Evolutionary conservation across 106 monocot species (phyloP).

Genomic region (Dendrobium chrysotoxum): DNA sequence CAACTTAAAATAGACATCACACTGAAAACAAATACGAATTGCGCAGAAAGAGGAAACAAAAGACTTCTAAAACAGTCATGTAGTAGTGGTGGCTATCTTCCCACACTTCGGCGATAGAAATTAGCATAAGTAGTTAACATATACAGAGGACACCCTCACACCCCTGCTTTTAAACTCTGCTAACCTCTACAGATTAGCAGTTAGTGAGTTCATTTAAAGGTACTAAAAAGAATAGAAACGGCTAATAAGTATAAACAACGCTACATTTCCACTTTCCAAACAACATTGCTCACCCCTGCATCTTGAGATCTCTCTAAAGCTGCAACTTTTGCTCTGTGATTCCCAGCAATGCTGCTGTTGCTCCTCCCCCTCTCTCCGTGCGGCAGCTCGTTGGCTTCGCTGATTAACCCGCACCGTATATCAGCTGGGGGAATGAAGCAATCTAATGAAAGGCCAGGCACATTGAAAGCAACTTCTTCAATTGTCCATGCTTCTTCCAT

Average conservation of each 20-base stretch:
- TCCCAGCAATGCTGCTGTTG: not conserved
- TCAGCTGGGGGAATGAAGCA: conserved; percentile 98
- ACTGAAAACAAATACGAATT: not conserved
- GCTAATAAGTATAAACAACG: not conserved
- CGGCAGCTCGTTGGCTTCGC: conserved; percentile 49
- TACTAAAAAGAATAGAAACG: not conserved
- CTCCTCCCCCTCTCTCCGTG: conserved; percentile 9
- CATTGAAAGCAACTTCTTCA: conserved; percentile 95
- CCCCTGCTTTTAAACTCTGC: not conserved
- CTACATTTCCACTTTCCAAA: conserved; percentile 13
- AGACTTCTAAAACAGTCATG: conserved; percentile 9
- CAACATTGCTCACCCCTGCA: conserved; percentile 3
- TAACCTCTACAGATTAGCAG: not conserved
- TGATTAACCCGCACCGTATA: conserved; percentile 43
- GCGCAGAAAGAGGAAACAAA: not conserved
- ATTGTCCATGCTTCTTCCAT: conserved; percentile 98
- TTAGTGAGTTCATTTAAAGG: not conserved
- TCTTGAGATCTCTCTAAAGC: conserved; percentile 10
- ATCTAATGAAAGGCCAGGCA: conserved; percentile 78
- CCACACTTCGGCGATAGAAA: not conserved
- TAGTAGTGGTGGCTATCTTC: too few relatives aligned
- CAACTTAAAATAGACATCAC: not conserved
- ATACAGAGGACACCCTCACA: not conserved
- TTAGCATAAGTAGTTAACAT: not conserved
- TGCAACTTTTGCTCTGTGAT: conserved; percentile 16